phyloP scores from a whole-genome alignment of 2,329 filamentous ascomycete species.

The Zymoseptoria passerinii region DNA sequence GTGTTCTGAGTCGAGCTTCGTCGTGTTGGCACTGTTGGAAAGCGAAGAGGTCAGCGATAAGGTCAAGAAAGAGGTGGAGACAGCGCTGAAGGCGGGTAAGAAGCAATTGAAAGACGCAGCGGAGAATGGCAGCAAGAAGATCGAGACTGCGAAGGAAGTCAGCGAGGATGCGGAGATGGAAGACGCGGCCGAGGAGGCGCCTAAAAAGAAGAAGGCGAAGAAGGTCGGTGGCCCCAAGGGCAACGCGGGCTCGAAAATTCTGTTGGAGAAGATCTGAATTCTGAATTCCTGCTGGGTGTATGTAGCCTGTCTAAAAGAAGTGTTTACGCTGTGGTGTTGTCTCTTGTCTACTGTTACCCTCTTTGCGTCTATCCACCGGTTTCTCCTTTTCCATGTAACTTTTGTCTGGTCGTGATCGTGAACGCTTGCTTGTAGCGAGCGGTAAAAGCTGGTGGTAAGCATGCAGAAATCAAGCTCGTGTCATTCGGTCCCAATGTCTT shows the following conservation, averaged over 20 bases:
- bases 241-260: constrained; percentile 41
- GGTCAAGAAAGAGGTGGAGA: constrained; percentile 57
- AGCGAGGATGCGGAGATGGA: constrained; percentile 64
- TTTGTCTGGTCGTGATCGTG: background rate
- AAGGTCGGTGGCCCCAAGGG: constrained; percentile 23
- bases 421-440: background rate
- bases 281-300: constrained; percentile 1
- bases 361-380: background rate
- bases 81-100: constrained; percentile 64
- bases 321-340: background rate
- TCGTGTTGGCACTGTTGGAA: constrained; percentile 74
- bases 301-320: background rate
- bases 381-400: background rate
- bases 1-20: constrained; percentile 75
- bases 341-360: background rate
- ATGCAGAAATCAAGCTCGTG: too few relatives aligned
- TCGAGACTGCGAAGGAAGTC: constrained; percentile 47
- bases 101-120: constrained; percentile 62
- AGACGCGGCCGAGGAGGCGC: constrained; percentile 59
- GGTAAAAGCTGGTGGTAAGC: too few relatives aligned
- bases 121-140: constrained; percentile 32
- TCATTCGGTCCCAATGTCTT: too few relatives aligned
- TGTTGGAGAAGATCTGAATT: constrained; percentile 34
- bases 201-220: constrained; percentile 38
- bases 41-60: constrained; percentile 55